These are phyloP conservation scores for Pyrenochaeta sp. DNA, from an alignment of 2,329 filamentous ascomycete species.

Conservation along the genomic window DNA sequence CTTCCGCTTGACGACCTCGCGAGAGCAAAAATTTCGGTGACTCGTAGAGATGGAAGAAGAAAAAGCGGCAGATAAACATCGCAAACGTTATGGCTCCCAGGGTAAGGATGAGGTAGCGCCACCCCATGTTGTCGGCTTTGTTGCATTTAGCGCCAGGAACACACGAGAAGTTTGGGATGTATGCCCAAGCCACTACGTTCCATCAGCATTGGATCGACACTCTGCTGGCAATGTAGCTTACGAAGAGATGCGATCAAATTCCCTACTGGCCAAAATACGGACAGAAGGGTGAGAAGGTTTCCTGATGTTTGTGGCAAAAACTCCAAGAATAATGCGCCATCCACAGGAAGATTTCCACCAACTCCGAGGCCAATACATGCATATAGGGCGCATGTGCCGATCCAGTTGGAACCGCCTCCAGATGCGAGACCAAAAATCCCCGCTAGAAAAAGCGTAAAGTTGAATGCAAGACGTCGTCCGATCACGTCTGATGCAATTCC, in stretches of 20 bases:
- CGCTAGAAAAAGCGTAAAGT: slow-evolving; percentile 78
- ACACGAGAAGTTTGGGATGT: slow-evolving; percentile 73
- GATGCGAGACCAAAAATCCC: slow-evolving; percentile 76
- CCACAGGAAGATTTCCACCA: slow-evolving; percentile 77
- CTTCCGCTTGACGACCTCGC: slow-evolving; percentile 78
- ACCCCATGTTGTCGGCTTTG: slow-evolving; percentile 70
- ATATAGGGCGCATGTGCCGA: slow-evolving; percentile 45
- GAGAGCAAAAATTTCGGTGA: slow-evolving; percentile 85
- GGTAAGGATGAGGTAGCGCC: slow-evolving; percentile 76
- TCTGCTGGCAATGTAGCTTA: background rate
- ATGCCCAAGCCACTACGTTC: slow-evolving; percentile 73
- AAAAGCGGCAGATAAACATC: slow-evolving; percentile 82
- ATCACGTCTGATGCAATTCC: slow-evolving; percentile 80
- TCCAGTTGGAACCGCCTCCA: slow-evolving; percentile 74
- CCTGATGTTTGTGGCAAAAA: slow-evolving; percentile 80
- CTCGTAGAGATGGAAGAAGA: slow-evolving; percentile 82
- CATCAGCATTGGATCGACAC: slow-evolving; percentile 12
- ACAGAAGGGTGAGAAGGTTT: slow-evolving; percentile 79
- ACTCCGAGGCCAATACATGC: slow-evolving; percentile 57
- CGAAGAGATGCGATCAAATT: slow-evolving; percentile 69
- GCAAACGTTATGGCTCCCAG: slow-evolving; percentile 76
- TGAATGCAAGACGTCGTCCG: slow-evolving; percentile 83
- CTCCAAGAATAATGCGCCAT: slow-evolving; percentile 83
- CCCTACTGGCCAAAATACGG: slow-evolving; percentile 86
- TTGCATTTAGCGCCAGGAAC: slow-evolving; percentile 47